Evolutionary conservation across 805 yeast species (phyloP), one percentile per base, ranked within the genome.

Genomic region (Pichia sporocuriosa): DNA sequence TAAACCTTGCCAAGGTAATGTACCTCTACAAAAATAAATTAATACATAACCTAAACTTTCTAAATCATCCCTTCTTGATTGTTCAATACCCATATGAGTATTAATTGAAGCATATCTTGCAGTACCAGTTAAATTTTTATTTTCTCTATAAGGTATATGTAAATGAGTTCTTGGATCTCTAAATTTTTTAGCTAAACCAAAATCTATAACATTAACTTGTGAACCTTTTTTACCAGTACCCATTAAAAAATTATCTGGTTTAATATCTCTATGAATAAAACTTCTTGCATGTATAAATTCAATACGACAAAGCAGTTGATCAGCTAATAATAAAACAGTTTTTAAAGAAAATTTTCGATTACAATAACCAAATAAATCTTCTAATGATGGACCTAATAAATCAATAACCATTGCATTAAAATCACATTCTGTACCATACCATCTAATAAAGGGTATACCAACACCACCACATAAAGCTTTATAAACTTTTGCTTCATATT

Each of bases 1-100:
- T 57, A 90, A 75, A 4, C 98, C 98, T 67, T 90, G 98, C 98
- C 98, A 90, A 41, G 98, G 98, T 56, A 90, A 76, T 15, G 95
- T 84, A 33, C 98, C 97, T 44, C 95, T 79, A 64, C 95, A 84
- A 61, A 90, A 93, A 66, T 90, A 90, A 54, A 90, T 85, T 54
- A 93, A 72, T 40, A 90, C 97, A 60, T 90, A 90, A 38, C 96
- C 97, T 57, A 90, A 74, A 47, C 93, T 81, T 67, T 93, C 98
- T 55, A 90, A 73, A 63, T 90, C 98, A 65, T 90, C 98, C 62
- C 98, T 79, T 69, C 98, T 80, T 54, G 88, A 80, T 67, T 90
- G 98, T 63, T 90, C 98, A 53, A 90, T 84, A 42, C 98, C 98
- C 62, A 93, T 70, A 66, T 90, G 98, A 27, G 98, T 90, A 65